These are phyloP conservation scores for Scenedesmus sp. DNA, from an alignment of 163 green algal genomes.

Conservation along the genomic window DNA sequence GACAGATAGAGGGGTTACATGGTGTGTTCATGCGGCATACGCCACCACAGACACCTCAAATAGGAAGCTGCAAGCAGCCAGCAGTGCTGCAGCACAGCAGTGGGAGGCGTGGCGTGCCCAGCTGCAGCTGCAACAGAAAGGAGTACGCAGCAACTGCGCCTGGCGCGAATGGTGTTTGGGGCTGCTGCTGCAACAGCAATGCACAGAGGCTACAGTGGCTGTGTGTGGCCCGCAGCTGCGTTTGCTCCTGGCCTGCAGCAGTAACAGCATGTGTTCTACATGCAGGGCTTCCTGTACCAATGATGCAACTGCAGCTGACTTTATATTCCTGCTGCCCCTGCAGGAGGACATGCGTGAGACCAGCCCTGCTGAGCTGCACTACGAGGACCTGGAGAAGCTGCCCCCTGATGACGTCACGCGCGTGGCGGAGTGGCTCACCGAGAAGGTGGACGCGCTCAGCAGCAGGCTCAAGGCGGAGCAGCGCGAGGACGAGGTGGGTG, in stretches of 20 bases:
- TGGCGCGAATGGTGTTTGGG: too few species aligned
- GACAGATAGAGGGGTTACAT: neutral
- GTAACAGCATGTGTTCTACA: neutral
- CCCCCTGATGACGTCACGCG: constrained; percentile 74
- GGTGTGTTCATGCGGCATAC: too few species aligned
- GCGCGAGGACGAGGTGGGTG: constrained; percentile 64
- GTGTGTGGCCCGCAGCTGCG: too few species aligned
- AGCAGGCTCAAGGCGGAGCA: constrained; percentile 81
- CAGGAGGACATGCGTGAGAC: constrained; percentile 50
- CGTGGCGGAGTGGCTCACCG: constrained; percentile 85
- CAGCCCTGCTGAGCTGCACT: constrained; percentile 49
- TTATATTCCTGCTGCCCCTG: neutral
- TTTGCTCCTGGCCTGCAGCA: too few species aligned
- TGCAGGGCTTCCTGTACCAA: neutral
- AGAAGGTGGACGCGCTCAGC: constrained; percentile 86
- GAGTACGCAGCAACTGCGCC: too few species aligned
- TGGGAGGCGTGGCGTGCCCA: too few species aligned
- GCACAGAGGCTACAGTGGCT: too few species aligned
- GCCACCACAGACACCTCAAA: too few species aligned
- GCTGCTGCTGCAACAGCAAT: too few species aligned
- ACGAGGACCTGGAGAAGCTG: constrained; percentile 78
- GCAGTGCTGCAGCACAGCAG: too few species aligned
- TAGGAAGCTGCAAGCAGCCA: too few species aligned
- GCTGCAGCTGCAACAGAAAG: too few species aligned
- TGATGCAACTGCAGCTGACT: neutral